These are phyloP conservation scores for Passalora sequoiae DNA, from an alignment of 2,329 filamentous ascomycete genomes.

Conservation along the genomic window DNA sequence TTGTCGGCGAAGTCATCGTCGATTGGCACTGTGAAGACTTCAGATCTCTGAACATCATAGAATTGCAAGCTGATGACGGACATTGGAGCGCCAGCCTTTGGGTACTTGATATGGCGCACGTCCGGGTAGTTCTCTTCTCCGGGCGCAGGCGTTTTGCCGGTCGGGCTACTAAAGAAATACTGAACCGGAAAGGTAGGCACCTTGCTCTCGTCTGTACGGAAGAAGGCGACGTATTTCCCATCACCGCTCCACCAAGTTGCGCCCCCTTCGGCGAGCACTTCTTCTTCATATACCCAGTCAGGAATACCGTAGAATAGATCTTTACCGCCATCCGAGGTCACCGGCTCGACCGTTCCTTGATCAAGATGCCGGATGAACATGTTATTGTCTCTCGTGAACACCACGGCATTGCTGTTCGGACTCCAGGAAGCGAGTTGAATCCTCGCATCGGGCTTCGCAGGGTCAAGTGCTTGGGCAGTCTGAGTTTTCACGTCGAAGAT, in stretches of 20 bases:
- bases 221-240: constrained; percentile 82
- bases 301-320: constrained; percentile 94
- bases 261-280: constrained; percentile 72
- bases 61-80: constrained; percentile 83
- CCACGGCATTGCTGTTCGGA: constrained; percentile 75
- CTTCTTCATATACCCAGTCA: constrained; percentile 93
- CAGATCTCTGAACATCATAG: constrained; percentile 72
- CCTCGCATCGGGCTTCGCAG: constrained; percentile 56
- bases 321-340: constrained; percentile 80
- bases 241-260: constrained; percentile 95
- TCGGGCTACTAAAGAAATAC: constrained; percentile 85
- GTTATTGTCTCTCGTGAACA: constrained; percentile 90
- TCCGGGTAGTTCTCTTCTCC: constrained; percentile 89
- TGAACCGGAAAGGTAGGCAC: constrained; percentile 91
- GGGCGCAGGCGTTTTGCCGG: constrained; percentile 59
- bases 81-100: constrained; percentile 90
- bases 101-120: constrained; percentile 89
- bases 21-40: constrained; percentile 75
- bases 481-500: constrained; percentile 85
- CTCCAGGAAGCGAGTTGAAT: constrained; percentile 89
- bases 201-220: constrained; percentile 86
- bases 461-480: constrained; percentile 69
- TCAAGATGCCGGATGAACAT: constrained; percentile 69
- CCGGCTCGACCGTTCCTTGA: constrained; percentile 57
- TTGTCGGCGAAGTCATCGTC: constrained; percentile 72